Evolutionary conservation across 768 basidiomycete species (phyloP), one percentile per base, ranked within the genome.

Genomic region (Suillus decipiens): DNA sequence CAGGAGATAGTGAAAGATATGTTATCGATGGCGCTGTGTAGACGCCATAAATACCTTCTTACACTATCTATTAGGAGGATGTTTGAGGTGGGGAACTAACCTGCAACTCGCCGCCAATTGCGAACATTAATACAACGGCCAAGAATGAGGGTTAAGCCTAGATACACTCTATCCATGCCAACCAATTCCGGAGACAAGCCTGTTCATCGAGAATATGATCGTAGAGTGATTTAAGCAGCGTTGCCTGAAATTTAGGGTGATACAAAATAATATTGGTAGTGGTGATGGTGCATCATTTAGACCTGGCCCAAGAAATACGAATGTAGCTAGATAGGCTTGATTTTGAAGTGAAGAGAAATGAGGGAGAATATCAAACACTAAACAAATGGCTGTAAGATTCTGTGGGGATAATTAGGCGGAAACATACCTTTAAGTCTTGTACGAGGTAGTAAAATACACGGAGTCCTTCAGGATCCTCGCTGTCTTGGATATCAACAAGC

Each of bases 311-410:
- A 28, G 39, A 57, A 8, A 41, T 57, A 57, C 39, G 39, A 56
- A 36, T 57, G 6, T 36, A 39, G 41, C 79, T 87, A 95, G 69
- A 95, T 98, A 17, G 97, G 97, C 84, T 99, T 99, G 84, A 99
- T 99, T 81, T 99, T 99, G 90, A 99, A 99, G 82, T 99, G 96
- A 42, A 99, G 86, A 3, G 95, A 94, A 74, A 99, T 99, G 65
- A 99, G 85, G 10, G 97, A 98, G 77, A 99, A 97, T 69, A 99
- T 96, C 64, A 98, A 85, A 78, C 96, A 98, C 96, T 99, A 7
- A 36, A 31, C 19, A 36, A 59, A 53, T 33, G 64, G 31, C 58
- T 39, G 15, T 47, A n/a, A 66, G 59, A 36, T 2, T 54, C 28
- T 7, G 14, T 57, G 36, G 64, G 47, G 1, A 42, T 48, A 14